A percentile compares a stretch with the other conserved stretches of the same genome.
These are phyloP conservation scores for Plasmodium adleri DNA, from an alignment of 169 alveolate species.

Conservation along the genomic window DNA sequence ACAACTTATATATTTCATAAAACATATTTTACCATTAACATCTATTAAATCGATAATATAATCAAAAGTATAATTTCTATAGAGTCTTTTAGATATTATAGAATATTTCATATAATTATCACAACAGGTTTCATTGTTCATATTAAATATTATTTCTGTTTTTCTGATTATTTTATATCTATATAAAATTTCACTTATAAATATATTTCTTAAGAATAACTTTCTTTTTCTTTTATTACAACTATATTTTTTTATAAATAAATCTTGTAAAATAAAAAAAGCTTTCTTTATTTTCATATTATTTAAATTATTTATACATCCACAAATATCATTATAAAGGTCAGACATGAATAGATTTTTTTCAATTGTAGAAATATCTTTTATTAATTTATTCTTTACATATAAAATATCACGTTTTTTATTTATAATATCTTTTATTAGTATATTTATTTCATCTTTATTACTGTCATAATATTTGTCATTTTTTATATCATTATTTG, in stretches of 20 bases:
- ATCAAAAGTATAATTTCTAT: conserved; percentile 19
- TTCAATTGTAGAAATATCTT: conserved; percentile 16
- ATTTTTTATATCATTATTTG: not conserved
- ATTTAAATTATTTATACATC: conserved; percentile 41
- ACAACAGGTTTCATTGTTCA: conserved; percentile 2
- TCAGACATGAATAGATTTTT: conserved; percentile 15
- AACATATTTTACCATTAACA: conserved; percentile 27
- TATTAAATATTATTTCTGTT: conserved; percentile 42
- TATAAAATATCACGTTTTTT: conserved; percentile 13
- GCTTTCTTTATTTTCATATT: conserved; percentile 30
- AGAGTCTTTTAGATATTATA: conserved; percentile 17
- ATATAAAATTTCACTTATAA: conserved; percentile 68
- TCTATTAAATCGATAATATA: conserved; percentile 48
- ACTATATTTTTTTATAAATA: conserved; percentile 26
- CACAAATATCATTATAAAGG: conserved; percentile 38
- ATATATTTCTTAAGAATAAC: conserved; percentile 20
- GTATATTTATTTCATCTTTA: not conserved
- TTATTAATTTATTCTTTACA: not conserved
- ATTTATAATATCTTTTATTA: not conserved
- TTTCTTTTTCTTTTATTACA: not conserved
- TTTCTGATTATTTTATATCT: conserved; percentile 61
- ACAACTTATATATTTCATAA: not conserved
- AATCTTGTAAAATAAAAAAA: conserved; percentile 10
- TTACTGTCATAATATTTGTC: not conserved
- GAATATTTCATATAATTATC: conserved; percentile 24